Evolutionary conservation across 768 basidiomycete species (phyloP).

Genomic region (Tulasnella sp.): DNA sequence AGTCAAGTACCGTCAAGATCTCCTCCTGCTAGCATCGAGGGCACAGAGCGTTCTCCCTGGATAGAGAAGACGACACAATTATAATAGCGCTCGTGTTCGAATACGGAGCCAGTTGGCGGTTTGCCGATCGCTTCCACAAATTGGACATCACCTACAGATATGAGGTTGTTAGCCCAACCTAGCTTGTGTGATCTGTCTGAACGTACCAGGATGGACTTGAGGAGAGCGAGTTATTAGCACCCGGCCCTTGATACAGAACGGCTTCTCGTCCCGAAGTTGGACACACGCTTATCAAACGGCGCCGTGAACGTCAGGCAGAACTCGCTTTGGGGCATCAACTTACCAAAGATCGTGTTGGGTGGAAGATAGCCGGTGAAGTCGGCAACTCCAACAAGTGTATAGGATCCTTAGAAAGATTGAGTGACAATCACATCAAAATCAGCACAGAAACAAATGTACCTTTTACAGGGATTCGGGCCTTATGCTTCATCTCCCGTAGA

Average conservation of each 20-base stretch:
- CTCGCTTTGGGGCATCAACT: conserved; percentile 43
- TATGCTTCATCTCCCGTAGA: conserved; percentile 64
- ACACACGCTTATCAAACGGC: conserved; percentile 50
- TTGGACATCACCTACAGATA: conserved; percentile 35
- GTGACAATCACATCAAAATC: background rate
- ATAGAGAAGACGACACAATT: conserved; percentile 66
- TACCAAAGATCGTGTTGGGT: conserved; percentile 62
- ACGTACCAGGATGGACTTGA: conserved; percentile 68
- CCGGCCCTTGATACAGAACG: conserved; percentile 57
- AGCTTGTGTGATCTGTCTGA: background rate
- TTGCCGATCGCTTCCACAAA: conserved; percentile 58
- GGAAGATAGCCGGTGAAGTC: conserved; percentile 61
- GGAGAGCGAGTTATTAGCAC: conserved; percentile 66
- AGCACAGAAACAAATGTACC: conserved; percentile 42
- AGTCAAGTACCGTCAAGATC: conserved; percentile 60
- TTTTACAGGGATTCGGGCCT: conserved; percentile 68
- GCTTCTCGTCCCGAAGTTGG: conserved; percentile 33
- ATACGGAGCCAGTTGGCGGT: conserved; percentile 57
- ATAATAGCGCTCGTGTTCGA: conserved; percentile 53
- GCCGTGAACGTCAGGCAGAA: background rate
- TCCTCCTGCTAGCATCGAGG: conserved; percentile 67
- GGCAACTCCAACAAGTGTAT: conserved; percentile 73
- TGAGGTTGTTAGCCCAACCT: background rate
- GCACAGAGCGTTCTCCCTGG: conserved; percentile 58
- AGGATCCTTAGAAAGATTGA: conserved; percentile 39